phyloP scores from a whole-genome alignment of 2,329 filamentous ascomycete species.

The Sclerotinia subarctica region DNA sequence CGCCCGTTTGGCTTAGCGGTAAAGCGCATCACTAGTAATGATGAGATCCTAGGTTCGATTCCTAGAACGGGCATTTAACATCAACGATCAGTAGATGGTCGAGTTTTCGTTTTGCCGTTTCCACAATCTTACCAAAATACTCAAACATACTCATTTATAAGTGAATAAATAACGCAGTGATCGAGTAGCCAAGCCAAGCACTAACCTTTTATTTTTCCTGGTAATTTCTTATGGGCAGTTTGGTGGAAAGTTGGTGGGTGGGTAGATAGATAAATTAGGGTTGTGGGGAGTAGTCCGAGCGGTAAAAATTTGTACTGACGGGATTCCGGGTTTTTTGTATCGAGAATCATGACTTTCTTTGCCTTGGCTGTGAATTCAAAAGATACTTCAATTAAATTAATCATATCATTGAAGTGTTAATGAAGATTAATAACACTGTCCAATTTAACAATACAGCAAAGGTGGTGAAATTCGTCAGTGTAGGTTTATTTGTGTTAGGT shows the following conservation, averaged over 20 bases:
- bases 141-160: neutral
- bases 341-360: neutral
- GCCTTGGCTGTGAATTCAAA: neutral
- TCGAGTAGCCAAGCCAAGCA: too few relatives aligned
- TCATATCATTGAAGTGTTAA: too few relatives aligned
- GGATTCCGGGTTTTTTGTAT: neutral
- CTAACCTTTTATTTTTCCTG: neutral
- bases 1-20: slow-evolving; percentile 20
- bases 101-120: too few relatives aligned
- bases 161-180: neutral
- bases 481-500: too few relatives aligned
- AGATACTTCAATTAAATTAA: too few relatives aligned
- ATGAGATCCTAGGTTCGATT: slow-evolving; percentile 20
- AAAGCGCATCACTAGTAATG: slow-evolving; percentile 20
- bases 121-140: too few relatives aligned
- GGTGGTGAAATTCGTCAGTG: too few relatives aligned
- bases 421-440: too few relatives aligned
- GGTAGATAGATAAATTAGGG: slow-evolving; percentile 1
- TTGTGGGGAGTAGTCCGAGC: slow-evolving; percentile 7
- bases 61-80: neutral
- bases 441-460: too few relatives aligned
- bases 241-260: slow-evolving; percentile 4
- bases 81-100: too few relatives aligned
- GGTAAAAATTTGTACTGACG: neutral
- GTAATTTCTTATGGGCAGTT: neutral